These are phyloP conservation scores for Sugiyamaella novakii DNA, from an alignment of 1,139 yeast genomes.

Conservation along the genomic window DNA sequence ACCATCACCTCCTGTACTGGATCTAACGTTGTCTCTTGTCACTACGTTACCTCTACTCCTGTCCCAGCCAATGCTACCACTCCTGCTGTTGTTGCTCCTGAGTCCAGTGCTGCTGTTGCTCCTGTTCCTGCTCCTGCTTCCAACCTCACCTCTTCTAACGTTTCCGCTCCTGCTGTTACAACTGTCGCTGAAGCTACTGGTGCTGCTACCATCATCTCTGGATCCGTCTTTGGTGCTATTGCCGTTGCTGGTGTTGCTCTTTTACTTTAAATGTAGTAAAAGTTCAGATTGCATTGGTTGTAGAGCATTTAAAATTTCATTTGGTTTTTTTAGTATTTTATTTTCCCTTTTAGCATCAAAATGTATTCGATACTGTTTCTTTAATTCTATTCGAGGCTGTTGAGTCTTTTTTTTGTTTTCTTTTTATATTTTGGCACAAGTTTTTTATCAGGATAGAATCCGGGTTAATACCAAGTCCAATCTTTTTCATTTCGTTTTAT, in stretches of 20 bases:
- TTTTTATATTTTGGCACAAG: constrained; percentile 1
- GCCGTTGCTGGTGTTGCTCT: constrained; percentile 30
- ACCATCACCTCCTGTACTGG: constrained; percentile 33
- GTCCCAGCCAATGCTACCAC: constrained; percentile 25
- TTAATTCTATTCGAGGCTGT: constrained; percentile 2
- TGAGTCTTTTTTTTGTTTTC: constrained; percentile 8
- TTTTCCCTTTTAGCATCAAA: constrained; percentile 3
- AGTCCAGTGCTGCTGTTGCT: constrained; percentile 31
- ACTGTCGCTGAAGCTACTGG: constrained; percentile 23
- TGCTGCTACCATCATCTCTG: constrained; percentile 16
- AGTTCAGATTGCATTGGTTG: constrained; percentile 9
- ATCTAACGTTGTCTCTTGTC: constrained; percentile 33
- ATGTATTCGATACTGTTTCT: constrained; percentile 16
- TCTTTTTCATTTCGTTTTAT: constrained; percentile 10
- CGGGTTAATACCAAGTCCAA: constrained; percentile 12
- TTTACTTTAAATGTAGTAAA: constrained; percentile 22
- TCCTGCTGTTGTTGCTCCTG: constrained; percentile 25
- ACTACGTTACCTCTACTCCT: constrained; percentile 28
- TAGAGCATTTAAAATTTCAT: constrained; percentile 10
- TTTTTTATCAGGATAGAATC: constrained; percentile 14
- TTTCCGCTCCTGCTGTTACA: constrained; percentile 29
- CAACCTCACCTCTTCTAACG: constrained; percentile 24
- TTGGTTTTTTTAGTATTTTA: constrained; percentile 2
- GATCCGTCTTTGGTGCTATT: constrained; percentile 26
- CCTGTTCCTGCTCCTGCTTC: constrained; percentile 24